Evolutionary conservation across 139 green algal species (phyloP).

Genomic region (Asterochloris erici): DNA sequence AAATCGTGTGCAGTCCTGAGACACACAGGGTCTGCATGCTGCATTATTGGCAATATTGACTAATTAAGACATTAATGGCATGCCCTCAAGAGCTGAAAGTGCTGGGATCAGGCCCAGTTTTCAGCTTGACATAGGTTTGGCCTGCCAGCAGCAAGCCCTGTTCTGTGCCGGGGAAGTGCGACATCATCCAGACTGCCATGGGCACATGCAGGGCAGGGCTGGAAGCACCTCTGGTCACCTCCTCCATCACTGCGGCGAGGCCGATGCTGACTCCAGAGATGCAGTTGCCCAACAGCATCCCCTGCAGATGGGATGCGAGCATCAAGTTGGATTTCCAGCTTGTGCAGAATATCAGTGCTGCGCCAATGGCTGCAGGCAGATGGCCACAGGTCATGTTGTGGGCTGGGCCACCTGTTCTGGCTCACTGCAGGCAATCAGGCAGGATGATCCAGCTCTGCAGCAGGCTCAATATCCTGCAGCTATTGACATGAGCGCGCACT

Average conservation of each 20-base stretch:
- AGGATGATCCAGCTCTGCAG: too few relatives aligned
- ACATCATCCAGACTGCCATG: not conserved
- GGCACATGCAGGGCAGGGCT: not conserved
- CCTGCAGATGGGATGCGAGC: slow-evolving; percentile 26
- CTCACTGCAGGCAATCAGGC: too few relatives aligned
- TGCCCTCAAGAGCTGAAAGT: not conserved
- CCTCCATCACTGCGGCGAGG: slow-evolving; percentile 59
- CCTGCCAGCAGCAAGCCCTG: too few relatives aligned
- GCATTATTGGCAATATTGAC: not conserved
- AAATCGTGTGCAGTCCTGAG: not conserved
- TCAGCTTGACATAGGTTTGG: not conserved
- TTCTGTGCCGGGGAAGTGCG: not conserved
- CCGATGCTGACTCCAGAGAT: slow-evolving; percentile 71
- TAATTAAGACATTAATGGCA: too few relatives aligned
- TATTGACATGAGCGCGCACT: too few relatives aligned
- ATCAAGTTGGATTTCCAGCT: too few relatives aligned
- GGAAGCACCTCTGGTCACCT: slow-evolving; percentile 43
- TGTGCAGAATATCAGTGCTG: too few relatives aligned
- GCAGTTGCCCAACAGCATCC: slow-evolving; percentile 58
- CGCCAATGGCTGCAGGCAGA: too few relatives aligned
- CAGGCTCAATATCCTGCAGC: too few relatives aligned
- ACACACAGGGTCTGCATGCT: not conserved
- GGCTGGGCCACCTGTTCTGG: too few relatives aligned
- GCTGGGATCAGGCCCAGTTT: not conserved
- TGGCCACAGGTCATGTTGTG: too few relatives aligned